Base-by-base conservation (phyloP, 1,284 basidiomycete species). In the Ceratobasidium sp. region DNA sequence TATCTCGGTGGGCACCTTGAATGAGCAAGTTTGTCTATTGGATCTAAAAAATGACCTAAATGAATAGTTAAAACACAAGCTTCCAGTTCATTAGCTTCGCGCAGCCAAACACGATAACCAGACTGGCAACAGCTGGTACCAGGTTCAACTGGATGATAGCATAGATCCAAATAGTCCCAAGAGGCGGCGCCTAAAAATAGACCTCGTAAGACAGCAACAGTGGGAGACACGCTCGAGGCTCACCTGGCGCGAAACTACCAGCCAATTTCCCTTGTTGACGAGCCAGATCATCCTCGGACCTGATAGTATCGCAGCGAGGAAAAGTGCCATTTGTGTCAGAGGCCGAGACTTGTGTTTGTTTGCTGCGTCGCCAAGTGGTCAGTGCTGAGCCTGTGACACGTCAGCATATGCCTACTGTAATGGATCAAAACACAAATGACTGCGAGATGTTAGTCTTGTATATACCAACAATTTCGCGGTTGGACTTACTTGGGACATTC, bases 81-180 rank as follows among this genome's bases (percentile, higher is more conserved):
- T 71, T 71, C 68, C 68, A 71, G 68, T 71, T 71, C 68, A 71
- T 71, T 31, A 71, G 39, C 48, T 61, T 71, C 16, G 68, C 68
- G 24, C 46, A 48, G 37, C 75, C 75, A 46, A 58, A 74, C 16
- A 77, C 76, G 39, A 74, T 7, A 16, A 8, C 65, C 7, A 77
- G 24, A 61, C 75, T 74, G 31, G 74, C 46, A 29, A 61, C 61
- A 13, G 74, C 61, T 29, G 76, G 75, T 37, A 63, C 7, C 22
- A 77, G 54, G 49, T 76, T 72, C 22, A 77, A 46, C 49, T 77
- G 76, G 22, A 77, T 43, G 16, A 77, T 66, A 4, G 74, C 58
- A 54, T 76, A 77, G 8, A 76, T 63, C 76, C 76, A 77, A 2
- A 77, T 64, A 24, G 73, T 73, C 24, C 59, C 48, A 48, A 77